These are phyloP conservation scores for Leucocoprinus sp. DNA, from an alignment of 768 basidiomycete species.

Conservation along the genomic window DNA sequence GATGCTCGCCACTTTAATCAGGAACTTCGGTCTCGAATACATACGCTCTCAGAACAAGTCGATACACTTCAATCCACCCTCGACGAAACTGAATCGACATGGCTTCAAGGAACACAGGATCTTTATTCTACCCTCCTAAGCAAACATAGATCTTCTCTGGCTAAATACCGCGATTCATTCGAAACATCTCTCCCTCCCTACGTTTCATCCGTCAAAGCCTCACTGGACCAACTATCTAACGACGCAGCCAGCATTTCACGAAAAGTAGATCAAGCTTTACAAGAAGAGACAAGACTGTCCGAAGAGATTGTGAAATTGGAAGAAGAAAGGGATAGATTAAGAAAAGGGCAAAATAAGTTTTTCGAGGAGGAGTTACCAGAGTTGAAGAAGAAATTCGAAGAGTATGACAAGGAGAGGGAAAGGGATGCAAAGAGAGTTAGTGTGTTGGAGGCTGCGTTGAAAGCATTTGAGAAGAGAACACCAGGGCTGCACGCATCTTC, in stretches of 20 bases:
- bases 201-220: background rate
- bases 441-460: slow-evolving; percentile 17
- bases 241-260: background rate
- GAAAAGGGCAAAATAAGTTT: background rate
- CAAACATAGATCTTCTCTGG: too few relatives aligned
- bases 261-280: background rate
- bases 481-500: background rate
- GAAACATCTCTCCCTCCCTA: background rate
- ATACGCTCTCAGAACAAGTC: background rate
- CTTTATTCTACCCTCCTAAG: background rate
- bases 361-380: slow-evolving; percentile 4
- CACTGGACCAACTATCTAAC: background rate
- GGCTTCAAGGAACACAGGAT: background rate
- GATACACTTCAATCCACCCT: background rate
- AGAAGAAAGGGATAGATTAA: background rate
- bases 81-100: background rate
- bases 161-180: background rate
- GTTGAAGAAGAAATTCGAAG: slow-evolving; percentile 11
- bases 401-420: slow-evolving; percentile 11
- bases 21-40: background rate
- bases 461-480: slow-evolving; percentile 16
- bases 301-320: slow-evolving; percentile 1
- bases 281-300: background rate
- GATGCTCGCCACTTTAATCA: background rate
- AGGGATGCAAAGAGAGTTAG: slow-evolving; percentile 10